Evolutionary conservation across 129 eudicot species (phyloP), one percentile per base, ranked within the genome.

Genomic region (Lonicera japonica): DNA sequence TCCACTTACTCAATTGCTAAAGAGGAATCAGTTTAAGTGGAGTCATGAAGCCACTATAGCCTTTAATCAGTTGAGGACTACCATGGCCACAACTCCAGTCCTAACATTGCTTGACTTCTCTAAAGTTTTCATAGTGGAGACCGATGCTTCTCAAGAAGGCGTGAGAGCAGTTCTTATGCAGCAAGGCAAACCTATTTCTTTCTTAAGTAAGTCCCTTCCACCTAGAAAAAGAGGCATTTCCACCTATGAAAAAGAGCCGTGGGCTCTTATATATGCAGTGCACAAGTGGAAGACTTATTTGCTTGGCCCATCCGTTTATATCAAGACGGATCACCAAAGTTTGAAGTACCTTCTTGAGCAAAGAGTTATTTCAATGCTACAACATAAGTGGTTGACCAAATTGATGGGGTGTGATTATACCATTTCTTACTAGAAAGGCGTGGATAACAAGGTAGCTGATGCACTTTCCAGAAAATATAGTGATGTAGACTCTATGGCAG

Each of bases 131-230:
- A 6, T 29, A 6, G 36, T 29, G 36, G 36, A 29, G 36, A 29
- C 36, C 6, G 36, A 29, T 29, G 36, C 36, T 0, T 21, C 36
- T 11, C 54, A 21, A 5, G 12, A 0, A 10, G 66, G 71, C 0
- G 56, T 72, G 5, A 54, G 71, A 7, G 71, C 39, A 3, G 70
- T 63, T 0, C 14, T 71, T 1, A 52, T 71, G 65, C 65, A 71
- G 8, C 15, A 20, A 0, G 21, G 59, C 0, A 25, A 20, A 3
- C 76, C 65, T 1, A 0, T 64, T 0, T 48, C 63, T 0, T 66
- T 2, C 7, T 10, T 53, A 0, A 73, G 63, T 23, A 59, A 40
- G 12, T 1, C 29, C 0, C 5, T 47, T 0, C 25, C 40, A 0
- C 48, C 55, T 0, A 51, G 8, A 8, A 10, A 52, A 1, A 12